phyloP scores from a whole-genome alignment of 306 rosid species.

The Calophaca sinica region DNA sequence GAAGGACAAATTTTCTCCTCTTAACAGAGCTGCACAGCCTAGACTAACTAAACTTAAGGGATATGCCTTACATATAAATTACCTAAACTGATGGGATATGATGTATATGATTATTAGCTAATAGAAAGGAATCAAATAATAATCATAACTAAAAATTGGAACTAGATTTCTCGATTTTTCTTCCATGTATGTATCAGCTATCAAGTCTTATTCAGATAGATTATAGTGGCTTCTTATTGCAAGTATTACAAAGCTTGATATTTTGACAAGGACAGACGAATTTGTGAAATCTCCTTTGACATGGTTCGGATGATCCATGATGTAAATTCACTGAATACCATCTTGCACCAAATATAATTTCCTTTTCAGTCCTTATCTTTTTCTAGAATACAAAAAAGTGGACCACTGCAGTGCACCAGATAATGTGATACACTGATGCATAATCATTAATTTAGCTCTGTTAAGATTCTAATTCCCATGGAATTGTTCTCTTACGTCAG shows the following conservation, averaged over 20 bases:
- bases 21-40: not conserved
- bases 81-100: not conserved
- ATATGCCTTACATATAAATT: not conserved
- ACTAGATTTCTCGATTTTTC: not conserved
- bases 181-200: constrained; percentile 5
- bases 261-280: not conserved
- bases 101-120: constrained; percentile 3
- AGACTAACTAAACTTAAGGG: not conserved
- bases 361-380: not conserved
- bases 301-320: not conserved
- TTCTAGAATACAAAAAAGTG: not conserved
- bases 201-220: constrained; percentile 16
- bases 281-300: constrained; percentile 30
- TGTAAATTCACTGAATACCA: constrained; percentile 3
- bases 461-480: constrained; percentile 32
- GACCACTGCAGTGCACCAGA: constrained; percentile 2
- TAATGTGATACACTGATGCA: not conserved
- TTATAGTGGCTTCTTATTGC: not conserved
- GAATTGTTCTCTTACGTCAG: constrained; percentile 56
- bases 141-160: constrained; percentile 2
- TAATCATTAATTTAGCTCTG: not conserved
- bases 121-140: not conserved
- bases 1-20: not conserved
- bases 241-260: constrained; percentile 18
- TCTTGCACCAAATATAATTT: constrained; percentile 36